Percentiles rank a stretch among this genome's conserved stretches.
These are phyloP conservation scores for Setaria italica DNA, from an alignment of 202 grass and related monocot species.

Conservation along the genomic window DNA sequence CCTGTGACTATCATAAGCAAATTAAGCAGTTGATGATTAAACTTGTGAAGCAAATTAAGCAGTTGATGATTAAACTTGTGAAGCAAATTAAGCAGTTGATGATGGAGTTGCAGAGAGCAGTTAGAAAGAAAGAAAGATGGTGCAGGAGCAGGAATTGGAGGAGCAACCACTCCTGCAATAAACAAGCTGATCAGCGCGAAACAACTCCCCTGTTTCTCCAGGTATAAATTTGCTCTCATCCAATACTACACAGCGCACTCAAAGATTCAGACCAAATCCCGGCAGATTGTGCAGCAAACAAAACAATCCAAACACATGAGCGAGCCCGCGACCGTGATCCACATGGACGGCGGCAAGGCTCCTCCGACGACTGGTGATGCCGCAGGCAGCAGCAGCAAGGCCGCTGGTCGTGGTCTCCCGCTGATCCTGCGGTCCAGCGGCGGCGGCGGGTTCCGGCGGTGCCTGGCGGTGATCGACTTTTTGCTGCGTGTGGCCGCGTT, in stretches of 20 bases:
- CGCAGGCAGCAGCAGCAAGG: slow-evolving; percentile 7
- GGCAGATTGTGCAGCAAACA: background rate
- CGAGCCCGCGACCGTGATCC: slow-evolving; percentile 60
- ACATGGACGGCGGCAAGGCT: slow-evolving; percentile 55
- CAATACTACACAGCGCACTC: background rate
- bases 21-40: too few relatives aligned
- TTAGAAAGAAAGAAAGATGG: too few relatives aligned
- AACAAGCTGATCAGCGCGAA: background rate
- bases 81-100: too few relatives aligned
- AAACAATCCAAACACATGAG: slow-evolving; percentile 45
- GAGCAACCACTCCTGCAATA: slow-evolving; percentile 24
- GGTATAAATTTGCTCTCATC: slow-evolving; percentile 11
- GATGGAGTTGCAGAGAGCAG: too few relatives aligned
- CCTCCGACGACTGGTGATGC: background rate
- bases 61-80: too few relatives aligned
- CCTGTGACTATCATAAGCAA: too few relatives aligned
- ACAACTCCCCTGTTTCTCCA: background rate
- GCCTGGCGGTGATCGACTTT: slow-evolving; percentile 68
- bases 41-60: too few relatives aligned
- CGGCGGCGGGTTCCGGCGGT: slow-evolving; percentile 48
- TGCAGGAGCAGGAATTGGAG: too few relatives aligned
- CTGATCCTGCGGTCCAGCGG: slow-evolving; percentile 53
- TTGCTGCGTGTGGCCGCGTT: slow-evolving; percentile 67
- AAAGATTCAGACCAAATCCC: background rate
- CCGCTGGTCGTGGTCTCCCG: background rate